Base-by-base conservation (phyloP, 768 basidiomycete species). In the Calocybe gangraenosa region DNA sequence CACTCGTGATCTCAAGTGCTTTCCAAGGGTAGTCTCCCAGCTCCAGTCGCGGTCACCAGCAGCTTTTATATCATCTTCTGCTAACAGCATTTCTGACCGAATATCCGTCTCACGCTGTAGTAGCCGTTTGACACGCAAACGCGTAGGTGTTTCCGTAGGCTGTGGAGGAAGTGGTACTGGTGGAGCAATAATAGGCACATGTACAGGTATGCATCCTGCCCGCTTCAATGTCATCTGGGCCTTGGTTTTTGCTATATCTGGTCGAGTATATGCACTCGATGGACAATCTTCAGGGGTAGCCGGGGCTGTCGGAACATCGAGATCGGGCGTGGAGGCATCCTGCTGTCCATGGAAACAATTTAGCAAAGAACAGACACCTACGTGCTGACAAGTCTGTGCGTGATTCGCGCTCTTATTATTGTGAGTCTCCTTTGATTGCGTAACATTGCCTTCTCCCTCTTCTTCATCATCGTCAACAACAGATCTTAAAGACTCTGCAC, bases 131-230 rank as follows among this genome's bases (percentile, higher is more conserved):
- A 82, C 57, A 1, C 79, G 59, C 1, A 61, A 51, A 47, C 78
- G 73, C 1, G 79, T 76, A 11, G 59, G 44, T 21, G 70, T 70
- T 38, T 75, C 76, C 1, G 46, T 2, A 68, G 65, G 5, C 62
- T 48, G 55, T 7, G 65, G 57, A 6, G 60, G 52, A 45, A 69
- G 60, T 8, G 62, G 63, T 2, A 54, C 40, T 0, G 81, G 78
- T 1, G 81, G 81, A 3, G 78, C 78, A 11, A 82, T 75, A 43
- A 80, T 68, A 0, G 81, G 80, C 0, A 81, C 70, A 21, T 31
- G 44, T 18, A 44, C 44, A 36, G 9, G 48, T 18, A 2, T 15
- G 44, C 28, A 18, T 17, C 31, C 9, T 14, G 21, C 8, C 19
- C 30, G 20, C 23, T n/a, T 15, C 19, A n/a, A 21, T n/a, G 2